A percentile compares a stretch with the other conserved stretches of the same genome.
Evolutionary conservation across 2,329 filamentous ascomycete species (phyloP).

Genomic region (Thielaviopsis ethacetica): DNA sequence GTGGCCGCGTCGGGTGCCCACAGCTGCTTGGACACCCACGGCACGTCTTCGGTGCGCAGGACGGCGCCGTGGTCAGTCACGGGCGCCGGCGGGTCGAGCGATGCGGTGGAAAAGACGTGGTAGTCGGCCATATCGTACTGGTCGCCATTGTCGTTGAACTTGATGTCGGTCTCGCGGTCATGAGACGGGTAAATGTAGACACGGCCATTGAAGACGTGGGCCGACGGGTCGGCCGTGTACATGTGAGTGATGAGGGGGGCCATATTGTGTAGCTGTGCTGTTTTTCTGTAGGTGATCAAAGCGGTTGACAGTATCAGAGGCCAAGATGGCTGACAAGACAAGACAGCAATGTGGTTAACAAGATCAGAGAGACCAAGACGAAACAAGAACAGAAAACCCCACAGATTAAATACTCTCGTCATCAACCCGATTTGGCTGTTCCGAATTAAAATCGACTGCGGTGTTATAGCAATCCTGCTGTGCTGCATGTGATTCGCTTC

Average conservation of each 20-base stretch:
- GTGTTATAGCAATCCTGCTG: too few species aligned
- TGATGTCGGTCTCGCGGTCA: conserved; percentile 57
- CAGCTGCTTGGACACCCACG: conserved; percentile 64
- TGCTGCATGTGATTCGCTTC: too few species aligned
- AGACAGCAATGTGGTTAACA: too few species aligned
- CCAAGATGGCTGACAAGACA: too few species aligned
- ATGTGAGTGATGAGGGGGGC: conserved; percentile 54
- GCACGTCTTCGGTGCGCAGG: conserved; percentile 47
- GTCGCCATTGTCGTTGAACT: conserved; percentile 70
- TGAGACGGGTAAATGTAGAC: conserved; percentile 72
- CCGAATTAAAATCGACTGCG: too few species aligned
- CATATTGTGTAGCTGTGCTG: conserved; percentile 17
- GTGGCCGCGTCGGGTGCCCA: conserved; percentile 65
- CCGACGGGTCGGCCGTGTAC: conserved; percentile 67
- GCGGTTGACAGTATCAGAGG: too few species aligned
- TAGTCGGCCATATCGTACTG: conserved; percentile 78
- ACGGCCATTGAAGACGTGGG: conserved; percentile 60
- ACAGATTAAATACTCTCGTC: too few species aligned
- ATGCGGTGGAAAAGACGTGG: conserved; percentile 51
- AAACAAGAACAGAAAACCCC: too few species aligned
- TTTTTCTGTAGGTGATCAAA: neutral
- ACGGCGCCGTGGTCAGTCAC: conserved; percentile 61
- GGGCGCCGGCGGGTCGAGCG: conserved; percentile 34
- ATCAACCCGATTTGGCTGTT: too few species aligned
- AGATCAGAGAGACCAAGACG: too few species aligned